A percentile compares a stretch with the other conserved stretches of the same genome.
Evolutionary conservation across 176 grass and related monocot genomes (phyloP).

Genomic region (Echinochloa phyllopogon): DNA sequence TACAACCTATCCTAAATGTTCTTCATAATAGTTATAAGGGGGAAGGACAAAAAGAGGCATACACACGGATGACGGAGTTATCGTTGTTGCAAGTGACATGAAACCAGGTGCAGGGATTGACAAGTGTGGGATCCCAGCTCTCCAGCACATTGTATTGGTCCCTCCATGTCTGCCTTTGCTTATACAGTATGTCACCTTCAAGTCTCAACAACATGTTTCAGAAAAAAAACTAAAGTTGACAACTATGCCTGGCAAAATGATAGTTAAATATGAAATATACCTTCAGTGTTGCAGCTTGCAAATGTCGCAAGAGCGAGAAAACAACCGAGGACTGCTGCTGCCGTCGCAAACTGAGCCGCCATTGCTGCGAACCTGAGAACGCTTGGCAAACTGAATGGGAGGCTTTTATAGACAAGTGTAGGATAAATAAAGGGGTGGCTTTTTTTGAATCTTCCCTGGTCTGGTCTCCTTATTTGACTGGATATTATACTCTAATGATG

Average conservation of each 20-base stretch:
- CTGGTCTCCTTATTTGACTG: constrained; percentile 1
- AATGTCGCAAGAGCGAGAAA: constrained; percentile 25
- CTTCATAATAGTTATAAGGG: background rate
- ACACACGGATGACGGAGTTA: constrained; percentile 52
- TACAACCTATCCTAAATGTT: background rate
- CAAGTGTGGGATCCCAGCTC: constrained; percentile 56
- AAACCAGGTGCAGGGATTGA: constrained; percentile 54
- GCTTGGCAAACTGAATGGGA: background rate
- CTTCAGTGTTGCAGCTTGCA: constrained; percentile 50
- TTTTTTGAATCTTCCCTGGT: constrained; percentile 33
- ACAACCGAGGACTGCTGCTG: background rate
- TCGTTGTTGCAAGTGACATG: constrained; percentile 51
- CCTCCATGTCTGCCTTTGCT: constrained; percentile 26
- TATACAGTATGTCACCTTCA: constrained; percentile 50
- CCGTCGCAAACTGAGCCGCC: background rate
- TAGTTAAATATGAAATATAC: background rate
- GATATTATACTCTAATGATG: background rate
- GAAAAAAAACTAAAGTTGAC: background rate
- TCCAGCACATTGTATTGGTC: constrained; percentile 43
- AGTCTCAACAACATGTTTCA: background rate
- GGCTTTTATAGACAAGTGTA: background rate
- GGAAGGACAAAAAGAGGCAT: background rate
- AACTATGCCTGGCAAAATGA: background rate
- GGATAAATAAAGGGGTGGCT: background rate
- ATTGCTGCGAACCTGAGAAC: constrained; percentile 20